Percentiles rank a stretch among this genome's conserved stretches.
Evolutionary conservation across 106 monocot species (phyloP).

Genomic region (Dendrobium officinale): DNA sequence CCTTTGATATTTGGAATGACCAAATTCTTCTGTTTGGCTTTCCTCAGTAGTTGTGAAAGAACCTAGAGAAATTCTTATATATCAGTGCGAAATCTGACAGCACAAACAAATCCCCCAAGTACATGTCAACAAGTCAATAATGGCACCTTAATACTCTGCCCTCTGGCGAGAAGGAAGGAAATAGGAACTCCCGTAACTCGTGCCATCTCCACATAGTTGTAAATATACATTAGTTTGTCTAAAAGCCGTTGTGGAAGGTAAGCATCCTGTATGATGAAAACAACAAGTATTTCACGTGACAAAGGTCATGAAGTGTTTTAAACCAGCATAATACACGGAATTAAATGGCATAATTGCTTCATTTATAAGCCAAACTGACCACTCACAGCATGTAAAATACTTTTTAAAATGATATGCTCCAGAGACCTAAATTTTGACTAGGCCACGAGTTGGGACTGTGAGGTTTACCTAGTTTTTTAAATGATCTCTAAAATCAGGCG

Average conservation of each 20-base stretch:
- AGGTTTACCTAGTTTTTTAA: neutral
- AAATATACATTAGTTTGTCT: conserved; percentile 95
- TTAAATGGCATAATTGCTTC: neutral
- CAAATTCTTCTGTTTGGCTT: conserved; percentile 82
- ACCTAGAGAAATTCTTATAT: conserved; percentile 42
- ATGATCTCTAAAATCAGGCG: neutral
- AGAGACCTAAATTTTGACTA: neutral
- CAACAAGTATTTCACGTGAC: neutral
- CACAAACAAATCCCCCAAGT: conserved; percentile 3
- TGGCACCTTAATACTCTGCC: conserved; percentile 93
- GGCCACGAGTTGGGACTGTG: conserved; percentile 3
- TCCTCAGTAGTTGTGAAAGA: conserved; percentile 93
- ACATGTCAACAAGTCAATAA: neutral
- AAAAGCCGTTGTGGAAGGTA: conserved; percentile 96
- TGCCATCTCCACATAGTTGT: conserved; percentile 99
- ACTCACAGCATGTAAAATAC: neutral
- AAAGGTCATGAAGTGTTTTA: neutral
- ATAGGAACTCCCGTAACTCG: conserved; percentile 97
- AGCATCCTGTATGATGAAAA: conserved; percentile 68
- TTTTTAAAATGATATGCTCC: neutral
- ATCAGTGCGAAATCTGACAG: neutral
- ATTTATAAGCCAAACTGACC: neutral
- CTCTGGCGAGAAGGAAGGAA: conserved; percentile 89
- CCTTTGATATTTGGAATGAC: conserved; percentile 97
- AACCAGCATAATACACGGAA: neutral